Percentiles rank a stretch among this genome's conserved stretches.
phyloP scores from a whole-genome alignment of 768 basidiomycete genomes.

The Hericium coralloides region DNA sequence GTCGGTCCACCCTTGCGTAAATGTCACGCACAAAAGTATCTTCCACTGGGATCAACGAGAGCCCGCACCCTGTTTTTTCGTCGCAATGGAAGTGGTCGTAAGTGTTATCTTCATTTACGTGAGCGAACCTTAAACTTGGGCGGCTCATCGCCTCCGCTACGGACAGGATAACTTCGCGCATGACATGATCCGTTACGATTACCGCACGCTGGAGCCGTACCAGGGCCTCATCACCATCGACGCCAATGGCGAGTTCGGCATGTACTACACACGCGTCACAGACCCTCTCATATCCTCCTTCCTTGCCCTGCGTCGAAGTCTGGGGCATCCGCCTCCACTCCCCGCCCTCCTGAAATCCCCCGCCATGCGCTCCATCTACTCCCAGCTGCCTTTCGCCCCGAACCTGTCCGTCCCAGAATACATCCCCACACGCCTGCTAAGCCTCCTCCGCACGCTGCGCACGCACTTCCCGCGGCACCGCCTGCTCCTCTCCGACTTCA shows the following conservation, averaged over 20 bases:
- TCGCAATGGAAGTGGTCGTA: constrained; percentile 94
- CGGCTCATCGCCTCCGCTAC: too few relatives aligned
- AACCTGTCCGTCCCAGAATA: constrained; percentile 86
- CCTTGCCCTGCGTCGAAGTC: constrained; percentile 54
- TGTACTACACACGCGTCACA: constrained; percentile 72
- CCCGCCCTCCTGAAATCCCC: constrained; percentile 47
- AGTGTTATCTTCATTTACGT: constrained; percentile 24
- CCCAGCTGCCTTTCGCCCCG: constrained; percentile 76
- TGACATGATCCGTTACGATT: constrained; percentile 87
- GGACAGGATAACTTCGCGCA: constrained; percentile 91
- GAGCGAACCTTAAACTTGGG: too few relatives aligned
- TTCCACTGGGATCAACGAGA: constrained; percentile 78
- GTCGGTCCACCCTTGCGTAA: constrained; percentile 55
- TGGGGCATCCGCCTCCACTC: constrained; percentile 50
- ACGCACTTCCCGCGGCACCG: constrained; percentile 85
- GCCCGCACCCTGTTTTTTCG: constrained; percentile 80
- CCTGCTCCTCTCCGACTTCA: constrained; percentile 92
- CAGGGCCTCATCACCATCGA: constrained; percentile 81
- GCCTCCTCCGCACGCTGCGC: constrained; percentile 75
- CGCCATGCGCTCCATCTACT: constrained; percentile 53
- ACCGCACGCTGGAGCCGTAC: constrained; percentile 67
- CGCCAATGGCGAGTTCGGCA: constrained; percentile 71
- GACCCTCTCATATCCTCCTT: constrained; percentile 81
- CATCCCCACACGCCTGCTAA: constrained; percentile 84
- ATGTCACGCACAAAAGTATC: constrained; percentile 66